Conservation (phyloP, 1,284 basidiomycete genomes). For the Sanguinoderma infundibulare region DNA sequence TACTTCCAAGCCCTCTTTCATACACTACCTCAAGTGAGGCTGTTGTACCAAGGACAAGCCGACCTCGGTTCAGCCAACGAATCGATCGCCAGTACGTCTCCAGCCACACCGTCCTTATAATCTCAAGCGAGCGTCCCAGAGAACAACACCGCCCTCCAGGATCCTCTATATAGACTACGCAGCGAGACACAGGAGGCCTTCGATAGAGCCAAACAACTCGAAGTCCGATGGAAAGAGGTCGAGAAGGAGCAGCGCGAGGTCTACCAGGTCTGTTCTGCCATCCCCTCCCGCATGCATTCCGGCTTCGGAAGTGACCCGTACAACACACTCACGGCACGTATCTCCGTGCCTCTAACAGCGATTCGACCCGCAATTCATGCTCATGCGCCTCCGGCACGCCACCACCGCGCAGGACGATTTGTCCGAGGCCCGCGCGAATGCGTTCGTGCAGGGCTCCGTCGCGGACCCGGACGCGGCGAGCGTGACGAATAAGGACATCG, state of each 20-base stretch:
- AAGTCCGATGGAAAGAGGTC: slow-evolving; percentile 81
- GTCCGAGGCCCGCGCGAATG: slow-evolving; percentile 81
- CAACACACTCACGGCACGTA: slow-evolving; percentile 2
- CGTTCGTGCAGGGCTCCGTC: slow-evolving; percentile 71
- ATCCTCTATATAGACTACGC: slow-evolving; percentile 72
- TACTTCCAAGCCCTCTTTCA: slow-evolving; percentile 91
- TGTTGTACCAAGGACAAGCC: slow-evolving; percentile 74
- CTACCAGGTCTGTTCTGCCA: slow-evolving; percentile 69
- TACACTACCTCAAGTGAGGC: slow-evolving; percentile 73
- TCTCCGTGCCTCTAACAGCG: slow-evolving; percentile 52
- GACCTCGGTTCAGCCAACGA: slow-evolving; percentile 85
- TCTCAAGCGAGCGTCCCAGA: slow-evolving; percentile 44
- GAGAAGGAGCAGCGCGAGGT: slow-evolving; percentile 87
- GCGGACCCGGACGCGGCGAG: slow-evolving; percentile 38
- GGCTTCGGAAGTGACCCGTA: neutral
- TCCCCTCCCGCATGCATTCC: neutral
- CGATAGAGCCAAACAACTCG: slow-evolving; percentile 79
- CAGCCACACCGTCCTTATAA: neutral
- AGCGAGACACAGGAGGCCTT: slow-evolving; percentile 85
- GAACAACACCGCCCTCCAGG: slow-evolving; percentile 77
- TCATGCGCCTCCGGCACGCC: slow-evolving; percentile 84
- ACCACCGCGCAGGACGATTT: slow-evolving; percentile 87
- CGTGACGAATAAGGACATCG: slow-evolving; percentile 63
- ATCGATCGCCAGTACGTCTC: slow-evolving; percentile 74
- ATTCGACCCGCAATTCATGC: slow-evolving; percentile 83